These are phyloP conservation scores for Candida piceae DNA, from an alignment of 805 yeast species.

Conservation along the genomic window DNA sequence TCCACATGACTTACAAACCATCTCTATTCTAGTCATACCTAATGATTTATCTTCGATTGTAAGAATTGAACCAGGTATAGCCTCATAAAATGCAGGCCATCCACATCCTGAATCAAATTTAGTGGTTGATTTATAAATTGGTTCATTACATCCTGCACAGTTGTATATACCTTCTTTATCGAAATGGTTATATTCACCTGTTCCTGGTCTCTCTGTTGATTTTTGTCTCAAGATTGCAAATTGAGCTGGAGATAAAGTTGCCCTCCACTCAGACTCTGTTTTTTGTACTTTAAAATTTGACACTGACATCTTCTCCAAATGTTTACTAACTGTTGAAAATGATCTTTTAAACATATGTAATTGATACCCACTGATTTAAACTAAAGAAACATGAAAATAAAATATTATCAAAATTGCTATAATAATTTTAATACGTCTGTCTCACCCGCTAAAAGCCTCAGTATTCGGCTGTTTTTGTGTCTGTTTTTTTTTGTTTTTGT, in stretches of 20 bases:
- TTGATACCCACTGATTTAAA: no score
- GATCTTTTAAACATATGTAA: slow-evolving; percentile 1
- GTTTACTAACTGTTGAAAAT: not conserved
- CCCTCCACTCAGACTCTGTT: slow-evolving; percentile 70
- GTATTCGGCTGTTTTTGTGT: no score
- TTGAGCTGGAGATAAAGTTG: slow-evolving; percentile 69
- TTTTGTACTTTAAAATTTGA: slow-evolving; percentile 10
- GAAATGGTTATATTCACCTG: slow-evolving; percentile 55
- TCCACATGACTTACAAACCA: slow-evolving; percentile 82
- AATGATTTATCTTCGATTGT: slow-evolving; percentile 52
- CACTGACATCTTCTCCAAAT: not conserved
- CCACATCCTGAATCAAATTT: slow-evolving; percentile 93
- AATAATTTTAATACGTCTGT: no score
- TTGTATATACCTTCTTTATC: slow-evolving; percentile 57
- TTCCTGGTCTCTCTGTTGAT: slow-evolving; percentile 64
- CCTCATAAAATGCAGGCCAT: slow-evolving; percentile 96
- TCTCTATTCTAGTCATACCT: slow-evolving; percentile 87
- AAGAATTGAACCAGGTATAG: slow-evolving; percentile 72
- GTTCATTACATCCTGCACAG: slow-evolving; percentile 83
- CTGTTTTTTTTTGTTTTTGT: no score
- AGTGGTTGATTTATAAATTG: slow-evolving; percentile 71
- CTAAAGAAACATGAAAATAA: no score
- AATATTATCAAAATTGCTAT: no score
- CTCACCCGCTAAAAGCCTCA: no score
- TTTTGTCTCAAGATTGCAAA: slow-evolving; percentile 70